Evolutionary conservation across 306 rosid species (phyloP).

Genomic region (Datisca glomerata): DNA sequence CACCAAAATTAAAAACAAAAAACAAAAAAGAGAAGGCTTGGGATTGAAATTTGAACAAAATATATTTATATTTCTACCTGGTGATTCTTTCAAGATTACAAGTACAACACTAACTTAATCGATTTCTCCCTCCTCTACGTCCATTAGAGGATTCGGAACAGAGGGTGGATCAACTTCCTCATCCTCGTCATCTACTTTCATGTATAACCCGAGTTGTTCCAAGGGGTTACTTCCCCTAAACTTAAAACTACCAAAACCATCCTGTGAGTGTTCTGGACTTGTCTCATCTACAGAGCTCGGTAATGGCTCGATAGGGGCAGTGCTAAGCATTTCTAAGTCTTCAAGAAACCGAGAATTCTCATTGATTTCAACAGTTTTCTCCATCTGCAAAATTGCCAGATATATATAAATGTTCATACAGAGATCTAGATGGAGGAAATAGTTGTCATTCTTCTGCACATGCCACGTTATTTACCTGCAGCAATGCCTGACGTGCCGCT

Average conservation of each 20-base stretch:
- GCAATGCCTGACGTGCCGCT: conserved; percentile 78
- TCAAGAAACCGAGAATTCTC: conserved; percentile 64
- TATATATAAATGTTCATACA: not conserved
- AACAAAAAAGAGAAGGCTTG: no score
- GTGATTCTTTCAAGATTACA: no score
- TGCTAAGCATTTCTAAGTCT: conserved; percentile 73
- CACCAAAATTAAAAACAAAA: no score
- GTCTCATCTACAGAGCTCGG: conserved; percentile 57
- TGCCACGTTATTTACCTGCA: conserved; percentile 40
- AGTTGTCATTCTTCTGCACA: not conserved
- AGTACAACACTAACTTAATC: no score
- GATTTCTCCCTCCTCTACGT: conserved; percentile 81
- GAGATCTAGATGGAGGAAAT: not conserved
- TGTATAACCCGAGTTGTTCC: conserved; percentile 71
- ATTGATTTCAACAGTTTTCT: conserved; percentile 74
- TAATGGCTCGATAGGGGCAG: conserved; percentile 42
- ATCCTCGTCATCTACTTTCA: conserved; percentile 71
- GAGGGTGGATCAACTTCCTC: conserved; percentile 47
- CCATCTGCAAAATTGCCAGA: conserved; percentile 44
- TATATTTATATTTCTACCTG: no score
- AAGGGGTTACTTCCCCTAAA: conserved; percentile 53
- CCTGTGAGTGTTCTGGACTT: conserved; percentile 57
- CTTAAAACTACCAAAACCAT: conserved; percentile 63
- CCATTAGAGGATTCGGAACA: conserved; percentile 36
- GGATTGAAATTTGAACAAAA: no score